These are phyloP conservation scores for Xylaria venustula DNA, from an alignment of 495 filamentous ascomycete species.

Conservation along the genomic window DNA sequence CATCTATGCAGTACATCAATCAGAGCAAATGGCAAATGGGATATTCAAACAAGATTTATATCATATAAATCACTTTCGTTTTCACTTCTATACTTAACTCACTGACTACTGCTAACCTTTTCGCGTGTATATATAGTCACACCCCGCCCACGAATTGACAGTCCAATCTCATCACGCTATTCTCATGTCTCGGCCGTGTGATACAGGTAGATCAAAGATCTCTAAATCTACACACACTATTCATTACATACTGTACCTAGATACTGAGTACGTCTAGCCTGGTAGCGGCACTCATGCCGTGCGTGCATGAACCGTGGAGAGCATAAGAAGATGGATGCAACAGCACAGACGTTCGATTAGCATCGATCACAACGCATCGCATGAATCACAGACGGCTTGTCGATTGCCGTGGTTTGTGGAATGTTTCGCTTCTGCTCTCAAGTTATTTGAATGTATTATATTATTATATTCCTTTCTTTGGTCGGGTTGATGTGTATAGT, in stretches of 20 bases:
- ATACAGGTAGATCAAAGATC: conserved; percentile 10
- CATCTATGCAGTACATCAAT: too few relatives aligned
- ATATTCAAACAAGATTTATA: conserved; percentile 10
- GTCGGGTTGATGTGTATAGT: too few relatives aligned
- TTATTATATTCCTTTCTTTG: too few relatives aligned
- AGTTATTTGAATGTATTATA: not conserved
- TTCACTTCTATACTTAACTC: not conserved
- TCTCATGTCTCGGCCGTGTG: not conserved
- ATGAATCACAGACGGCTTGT: not conserved
- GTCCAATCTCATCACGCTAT: too few relatives aligned
- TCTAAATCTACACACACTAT: too few relatives aligned
- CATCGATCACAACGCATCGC: not conserved
- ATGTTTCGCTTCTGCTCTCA: conserved; percentile 3
- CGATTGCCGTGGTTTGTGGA: conserved; percentile 2
- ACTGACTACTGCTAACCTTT: too few relatives aligned
- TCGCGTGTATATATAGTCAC: not conserved
- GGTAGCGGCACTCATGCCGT: too few relatives aligned
- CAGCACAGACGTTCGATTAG: not conserved
- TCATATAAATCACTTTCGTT: conserved; percentile 1
- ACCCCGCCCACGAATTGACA: not conserved
- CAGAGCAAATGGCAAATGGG: too few relatives aligned
- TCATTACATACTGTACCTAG: too few relatives aligned
- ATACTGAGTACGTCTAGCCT: too few relatives aligned
- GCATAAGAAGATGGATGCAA: not conserved
- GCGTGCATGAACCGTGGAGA: not conserved